These are phyloP conservation scores for Cryphonectria carpinicola DNA, from an alignment of 2,329 filamentous ascomycete species.

Conservation along the genomic window DNA sequence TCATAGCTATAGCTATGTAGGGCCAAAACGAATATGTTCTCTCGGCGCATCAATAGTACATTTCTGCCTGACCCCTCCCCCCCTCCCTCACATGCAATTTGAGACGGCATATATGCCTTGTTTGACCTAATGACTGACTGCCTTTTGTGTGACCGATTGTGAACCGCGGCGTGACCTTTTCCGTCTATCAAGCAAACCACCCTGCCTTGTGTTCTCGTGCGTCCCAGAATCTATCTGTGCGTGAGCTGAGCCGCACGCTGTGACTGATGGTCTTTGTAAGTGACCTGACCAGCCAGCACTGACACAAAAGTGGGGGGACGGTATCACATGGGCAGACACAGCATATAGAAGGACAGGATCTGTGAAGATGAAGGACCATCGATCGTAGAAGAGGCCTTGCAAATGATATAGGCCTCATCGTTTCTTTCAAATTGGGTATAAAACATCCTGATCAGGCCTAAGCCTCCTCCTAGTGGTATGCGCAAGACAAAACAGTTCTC, in stretches of 20 bases:
- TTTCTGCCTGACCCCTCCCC: not conserved
- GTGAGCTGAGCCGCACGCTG: not conserved
- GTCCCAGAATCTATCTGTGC: not conserved
- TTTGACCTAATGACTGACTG: not conserved
- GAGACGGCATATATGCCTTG: not conserved
- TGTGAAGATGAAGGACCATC: not conserved
- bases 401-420: not conserved
- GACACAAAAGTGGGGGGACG: not conserved
- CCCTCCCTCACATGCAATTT: not conserved
- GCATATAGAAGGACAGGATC: not conserved
- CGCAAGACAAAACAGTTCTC: not conserved
- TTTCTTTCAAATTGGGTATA: slow-evolving; percentile 1
- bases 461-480: not conserved
- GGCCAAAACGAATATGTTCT: not conserved
- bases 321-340: not conserved
- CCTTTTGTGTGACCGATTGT: not conserved
- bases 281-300: not conserved
- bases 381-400: not conserved
- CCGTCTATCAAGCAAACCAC: not conserved
- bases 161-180: not conserved
- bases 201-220: not conserved
- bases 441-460: not conserved
- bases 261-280: not conserved
- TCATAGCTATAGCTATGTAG: not conserved
- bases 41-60: not conserved